These are phyloP conservation scores for Trypanosoma caninum DNA, from an alignment of 208 protist genomes.

Conservation along the genomic window DNA sequence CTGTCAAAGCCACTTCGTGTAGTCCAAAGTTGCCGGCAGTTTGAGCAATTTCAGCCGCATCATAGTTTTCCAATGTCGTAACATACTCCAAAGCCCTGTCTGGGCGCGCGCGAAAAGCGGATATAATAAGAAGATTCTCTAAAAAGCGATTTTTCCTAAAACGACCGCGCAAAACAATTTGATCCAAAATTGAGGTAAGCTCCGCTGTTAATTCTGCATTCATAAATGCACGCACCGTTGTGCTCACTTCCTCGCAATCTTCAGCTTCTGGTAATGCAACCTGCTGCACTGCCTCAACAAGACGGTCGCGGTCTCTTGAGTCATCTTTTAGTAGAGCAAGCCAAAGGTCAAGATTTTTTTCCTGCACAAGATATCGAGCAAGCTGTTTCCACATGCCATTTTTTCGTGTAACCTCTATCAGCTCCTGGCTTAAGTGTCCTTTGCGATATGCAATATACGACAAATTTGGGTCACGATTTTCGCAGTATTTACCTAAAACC, in stretches of 20 bases:
- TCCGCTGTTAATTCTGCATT: conserved; percentile 98
- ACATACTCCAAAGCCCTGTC: conserved; percentile 99
- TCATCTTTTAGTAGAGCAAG: conserved; percentile 91
- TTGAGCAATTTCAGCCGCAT: conserved; percentile 97
- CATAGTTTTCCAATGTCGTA: conserved; percentile 98
- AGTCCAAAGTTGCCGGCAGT: conserved; percentile 93
- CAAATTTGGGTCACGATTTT: conserved; percentile 98
- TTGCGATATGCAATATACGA: conserved; percentile 97
- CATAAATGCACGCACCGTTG: conserved; percentile 99
- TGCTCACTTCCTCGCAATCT: conserved; percentile 97
- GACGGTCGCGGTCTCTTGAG: conserved; percentile 83
- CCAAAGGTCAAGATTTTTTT: conserved; percentile 98
- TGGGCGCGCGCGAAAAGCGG: conserved; percentile 96
- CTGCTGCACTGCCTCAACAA: conserved; percentile 99
- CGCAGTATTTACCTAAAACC: conserved; percentile 98
- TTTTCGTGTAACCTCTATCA: conserved; percentile 96
- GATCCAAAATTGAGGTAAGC: conserved; percentile 99
- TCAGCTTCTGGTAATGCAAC: conserved; percentile 97
- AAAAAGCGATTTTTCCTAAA: conserved; percentile 98
- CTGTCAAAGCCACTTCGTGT: conserved; percentile 98
- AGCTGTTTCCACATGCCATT: conserved; percentile 98
- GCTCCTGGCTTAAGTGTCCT: conserved; percentile 95
- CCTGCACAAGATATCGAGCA: conserved; percentile 97
- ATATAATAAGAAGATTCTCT: conserved; percentile 99
- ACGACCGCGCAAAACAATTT: conserved; percentile 98